Conservation (phyloP, 805 yeast genomes). For the Kazachstania kunashirensis region DNA sequence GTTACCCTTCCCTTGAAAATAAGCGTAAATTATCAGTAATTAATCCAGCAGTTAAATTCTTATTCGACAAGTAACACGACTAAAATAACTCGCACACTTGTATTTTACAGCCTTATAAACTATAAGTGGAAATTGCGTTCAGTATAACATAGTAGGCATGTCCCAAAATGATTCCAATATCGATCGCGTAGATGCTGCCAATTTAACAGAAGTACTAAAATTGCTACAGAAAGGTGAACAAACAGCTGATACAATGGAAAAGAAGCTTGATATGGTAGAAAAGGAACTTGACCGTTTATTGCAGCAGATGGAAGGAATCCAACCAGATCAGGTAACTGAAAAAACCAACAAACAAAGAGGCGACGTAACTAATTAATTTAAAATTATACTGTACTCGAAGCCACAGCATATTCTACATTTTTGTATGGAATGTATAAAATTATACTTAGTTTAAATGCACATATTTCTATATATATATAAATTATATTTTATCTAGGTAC, state of each 20-base stretch:
- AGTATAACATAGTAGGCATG: no score
- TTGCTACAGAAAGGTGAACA: slow-evolving; percentile 59
- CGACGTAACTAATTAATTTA: background rate
- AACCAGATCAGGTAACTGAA: background rate
- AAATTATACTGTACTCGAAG: no score
- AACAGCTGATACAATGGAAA: slow-evolving; percentile 41
- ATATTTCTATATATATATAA: background rate
- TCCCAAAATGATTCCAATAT: no score
- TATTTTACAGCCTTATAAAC: no score
- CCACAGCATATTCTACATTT: background rate
- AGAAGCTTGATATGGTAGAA: slow-evolving; percentile 49
- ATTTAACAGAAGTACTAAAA: slow-evolving; percentile 43
- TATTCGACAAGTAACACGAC: no score
- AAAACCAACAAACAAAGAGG: background rate
- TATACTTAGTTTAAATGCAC: background rate
- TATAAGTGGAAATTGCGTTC: no score
- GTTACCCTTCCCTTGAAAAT: no score
- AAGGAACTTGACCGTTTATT: slow-evolving; percentile 34
- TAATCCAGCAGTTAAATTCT: no score
- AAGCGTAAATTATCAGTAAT: no score
- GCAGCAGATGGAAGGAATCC: slow-evolving; percentile 1
- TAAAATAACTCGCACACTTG: no score
- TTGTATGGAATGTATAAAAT: background rate
- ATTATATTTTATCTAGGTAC: slow-evolving; percentile 6
- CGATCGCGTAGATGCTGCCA: slow-evolving; percentile 78